Conservation (phyloP, 192 early-diverging fungal genomes). For the Chytriomyces confervae region DNA sequence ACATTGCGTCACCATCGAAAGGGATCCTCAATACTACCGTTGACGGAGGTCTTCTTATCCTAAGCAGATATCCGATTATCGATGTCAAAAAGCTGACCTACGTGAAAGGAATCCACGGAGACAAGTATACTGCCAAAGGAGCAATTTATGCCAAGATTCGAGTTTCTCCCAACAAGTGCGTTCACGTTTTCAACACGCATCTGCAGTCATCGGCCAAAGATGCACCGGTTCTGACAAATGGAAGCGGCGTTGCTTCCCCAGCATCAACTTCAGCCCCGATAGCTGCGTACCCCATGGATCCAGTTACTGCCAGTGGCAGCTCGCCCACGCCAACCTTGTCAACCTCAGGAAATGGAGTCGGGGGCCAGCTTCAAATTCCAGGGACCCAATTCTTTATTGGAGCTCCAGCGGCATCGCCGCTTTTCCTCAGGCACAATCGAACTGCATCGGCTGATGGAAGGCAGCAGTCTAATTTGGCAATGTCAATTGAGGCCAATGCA, state of each 20-base stretch:
- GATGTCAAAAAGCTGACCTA: constrained; percentile 63
- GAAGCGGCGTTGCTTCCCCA: constrained; percentile 2
- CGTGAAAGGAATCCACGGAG: constrained; percentile 69
- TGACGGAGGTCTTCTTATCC: constrained; percentile 81
- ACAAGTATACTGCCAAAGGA: constrained; percentile 79
- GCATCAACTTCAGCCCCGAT: neutral
- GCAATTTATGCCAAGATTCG: constrained; percentile 78
- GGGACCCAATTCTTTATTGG: neutral
- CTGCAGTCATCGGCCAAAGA: constrained; percentile 72
- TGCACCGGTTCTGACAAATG: constrained; percentile 45
- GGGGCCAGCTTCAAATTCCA: constrained; percentile 4
- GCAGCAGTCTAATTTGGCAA: constrained; percentile 28
- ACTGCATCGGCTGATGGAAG: neutral
- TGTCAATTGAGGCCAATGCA: constrained; percentile 61
- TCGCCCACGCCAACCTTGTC: neutral
- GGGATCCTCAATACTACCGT: constrained; percentile 65
- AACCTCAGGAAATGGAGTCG: neutral
- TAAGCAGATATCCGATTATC: constrained; percentile 75
- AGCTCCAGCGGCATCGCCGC: neutral
- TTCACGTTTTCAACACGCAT: constrained; percentile 84
- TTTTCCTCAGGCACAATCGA: neutral
- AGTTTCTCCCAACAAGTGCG: constrained; percentile 47
- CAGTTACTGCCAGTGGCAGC: neutral
- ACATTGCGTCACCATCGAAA: constrained; percentile 63
- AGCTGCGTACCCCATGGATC: neutral